These are phyloP conservation scores for Pharus latifolius DNA, from an alignment of 176 grass and related monocot genomes.

Conservation along the genomic window DNA sequence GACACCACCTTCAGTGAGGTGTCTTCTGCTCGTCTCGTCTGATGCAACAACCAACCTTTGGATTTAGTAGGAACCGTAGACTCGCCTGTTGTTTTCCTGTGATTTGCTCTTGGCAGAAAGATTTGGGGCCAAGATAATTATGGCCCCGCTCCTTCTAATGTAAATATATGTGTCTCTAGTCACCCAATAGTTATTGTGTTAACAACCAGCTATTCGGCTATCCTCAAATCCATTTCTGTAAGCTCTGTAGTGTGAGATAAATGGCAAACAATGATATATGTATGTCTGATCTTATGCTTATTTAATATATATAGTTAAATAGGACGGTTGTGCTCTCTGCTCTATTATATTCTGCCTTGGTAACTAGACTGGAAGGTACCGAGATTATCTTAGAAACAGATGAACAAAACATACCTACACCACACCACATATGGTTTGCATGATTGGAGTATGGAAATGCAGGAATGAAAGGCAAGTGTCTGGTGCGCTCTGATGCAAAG, in stretches of 20 bases:
- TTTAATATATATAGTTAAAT: constrained; percentile 31
- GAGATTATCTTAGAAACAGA: too few relatives aligned
- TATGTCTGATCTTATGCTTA: constrained; percentile 15
- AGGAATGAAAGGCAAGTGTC: background rate
- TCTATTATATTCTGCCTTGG: too few relatives aligned
- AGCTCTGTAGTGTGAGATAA: constrained; percentile 18
- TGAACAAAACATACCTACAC: background rate
- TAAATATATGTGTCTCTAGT: constrained; percentile 35
- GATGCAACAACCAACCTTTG: background rate
- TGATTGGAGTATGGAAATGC: background rate
- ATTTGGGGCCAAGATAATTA: constrained; percentile 15
- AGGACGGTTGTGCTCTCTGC: too few relatives aligned
- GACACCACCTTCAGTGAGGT: background rate
- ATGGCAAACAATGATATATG: constrained; percentile 22
- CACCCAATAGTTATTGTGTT: constrained; percentile 19
- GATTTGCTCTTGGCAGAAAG: constrained; percentile 23
- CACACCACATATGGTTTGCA: background rate
- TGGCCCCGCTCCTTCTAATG: constrained; percentile 4
- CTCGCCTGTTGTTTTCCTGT: background rate
- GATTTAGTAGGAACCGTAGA: constrained; percentile 28
- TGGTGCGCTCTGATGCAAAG: too few relatives aligned
- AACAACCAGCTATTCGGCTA: constrained; percentile 27
- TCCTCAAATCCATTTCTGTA: constrained; percentile 16
- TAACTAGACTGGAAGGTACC: too few relatives aligned
- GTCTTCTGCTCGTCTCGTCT: background rate